Percentiles rank a stretch among this genome's conserved stretches.
Evolutionary conservation across 1,139 yeast species (phyloP).

Genomic region (Ashbya aceris): DNA sequence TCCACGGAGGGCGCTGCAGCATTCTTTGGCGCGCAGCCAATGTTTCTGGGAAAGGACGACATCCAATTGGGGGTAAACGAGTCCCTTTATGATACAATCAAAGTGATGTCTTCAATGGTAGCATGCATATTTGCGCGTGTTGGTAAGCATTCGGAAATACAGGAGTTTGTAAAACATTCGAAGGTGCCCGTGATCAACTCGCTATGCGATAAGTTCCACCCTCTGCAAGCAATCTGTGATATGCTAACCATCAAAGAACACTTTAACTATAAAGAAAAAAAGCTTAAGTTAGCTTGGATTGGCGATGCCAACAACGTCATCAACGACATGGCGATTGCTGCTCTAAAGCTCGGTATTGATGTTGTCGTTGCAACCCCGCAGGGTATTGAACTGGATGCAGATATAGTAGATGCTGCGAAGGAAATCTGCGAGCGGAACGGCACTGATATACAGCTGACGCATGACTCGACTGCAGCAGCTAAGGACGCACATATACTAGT

Average conservation of each 20-base stretch:
- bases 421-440: conserved; percentile 45
- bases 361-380: conserved; percentile 78
- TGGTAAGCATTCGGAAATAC: conserved; percentile 72
- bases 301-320: conserved; percentile 96
- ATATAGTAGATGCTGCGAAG: conserved; percentile 48
- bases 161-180: conserved; percentile 64
- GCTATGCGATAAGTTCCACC: conserved; percentile 86
- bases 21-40: conserved; percentile 90
- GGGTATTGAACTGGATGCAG: conserved; percentile 54
- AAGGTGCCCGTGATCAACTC: conserved; percentile 89
- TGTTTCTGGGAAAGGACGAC: conserved; percentile 93
- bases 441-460: conserved; percentile 50
- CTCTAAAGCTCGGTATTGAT: conserved; percentile 74
- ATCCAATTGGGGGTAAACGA: conserved; percentile 95
- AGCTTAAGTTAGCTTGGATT: conserved; percentile 80
- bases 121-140: conserved; percentile 96
- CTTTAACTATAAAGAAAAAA: conserved; percentile 39
- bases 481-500: conserved; percentile 71
- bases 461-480: conserved; percentile 68
- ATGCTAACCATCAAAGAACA: conserved; percentile 75
- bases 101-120: conserved; percentile 89
- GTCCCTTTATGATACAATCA: conserved; percentile 76
- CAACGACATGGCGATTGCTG: conserved; percentile 87
- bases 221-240: conserved; percentile 92
- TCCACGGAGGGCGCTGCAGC: conserved; percentile 93